Conservation (phyloP, 2,329 filamentous ascomycete genomes). For the Coniosporium tulheliwenetii region DNA sequence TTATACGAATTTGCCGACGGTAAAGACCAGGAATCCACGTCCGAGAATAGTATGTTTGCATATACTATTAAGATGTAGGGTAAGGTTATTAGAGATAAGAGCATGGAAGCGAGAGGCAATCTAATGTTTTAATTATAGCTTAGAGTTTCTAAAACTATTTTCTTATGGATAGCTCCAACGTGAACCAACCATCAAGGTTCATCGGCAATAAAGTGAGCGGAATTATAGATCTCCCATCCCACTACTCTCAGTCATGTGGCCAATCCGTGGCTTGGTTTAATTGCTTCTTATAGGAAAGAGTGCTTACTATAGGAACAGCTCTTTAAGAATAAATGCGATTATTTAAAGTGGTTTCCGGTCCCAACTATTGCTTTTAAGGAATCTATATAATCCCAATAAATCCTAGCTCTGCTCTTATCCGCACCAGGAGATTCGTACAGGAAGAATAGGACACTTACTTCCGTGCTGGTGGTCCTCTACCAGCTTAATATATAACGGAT, state of each 20-base stretch:
- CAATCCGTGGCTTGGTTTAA: no score
- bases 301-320: no score
- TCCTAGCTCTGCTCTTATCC: constrained; percentile 51
- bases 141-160: constrained; percentile 69
- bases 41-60: constrained; percentile 75
- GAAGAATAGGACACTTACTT: constrained; percentile 81
- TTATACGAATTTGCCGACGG: constrained; percentile 56
- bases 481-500: constrained; percentile 38
- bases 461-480: constrained; percentile 45
- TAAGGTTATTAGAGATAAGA: constrained; percentile 52
- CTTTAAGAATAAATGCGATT: no score
- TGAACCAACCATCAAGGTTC: constrained; percentile 52
- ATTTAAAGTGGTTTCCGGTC: no score
- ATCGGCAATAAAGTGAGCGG: no score
- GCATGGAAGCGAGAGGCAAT: constrained; percentile 67
- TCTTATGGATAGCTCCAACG: constrained; percentile 57
- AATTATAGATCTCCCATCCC: no score
- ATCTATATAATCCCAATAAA: constrained; percentile 63
- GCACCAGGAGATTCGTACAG: constrained; percentile 52
- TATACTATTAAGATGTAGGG: constrained; percentile 96
- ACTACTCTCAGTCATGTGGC: no score
- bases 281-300: no score
- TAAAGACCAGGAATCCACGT: constrained; percentile 76
- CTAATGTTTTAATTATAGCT: constrained; percentile 67
- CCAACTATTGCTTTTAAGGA: no score